Percentiles rank a stretch among this genome's conserved stretches.
These are phyloP conservation scores for Hemisphaericaspora lyxosophila DNA, from an alignment of 1,139 yeast species.

Conservation along the genomic window DNA sequence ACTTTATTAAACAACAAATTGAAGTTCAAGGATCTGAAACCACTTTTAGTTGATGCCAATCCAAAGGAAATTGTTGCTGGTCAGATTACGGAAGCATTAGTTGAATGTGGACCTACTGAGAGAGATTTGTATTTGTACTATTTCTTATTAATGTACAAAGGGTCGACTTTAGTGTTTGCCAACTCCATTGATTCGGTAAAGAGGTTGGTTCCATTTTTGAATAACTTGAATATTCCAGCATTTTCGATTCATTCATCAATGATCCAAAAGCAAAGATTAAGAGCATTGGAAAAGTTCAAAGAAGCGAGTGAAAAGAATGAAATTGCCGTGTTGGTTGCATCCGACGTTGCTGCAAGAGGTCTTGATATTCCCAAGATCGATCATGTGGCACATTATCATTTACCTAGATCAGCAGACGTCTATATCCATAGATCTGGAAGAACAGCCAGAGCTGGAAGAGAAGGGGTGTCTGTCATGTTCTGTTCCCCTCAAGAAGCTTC, in stretches of 20 bases:
- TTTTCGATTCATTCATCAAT: slow-evolving; percentile 89
- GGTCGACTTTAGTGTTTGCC: slow-evolving; percentile 86
- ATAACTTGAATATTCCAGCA: slow-evolving; percentile 67
- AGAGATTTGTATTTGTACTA: slow-evolving; percentile 90
- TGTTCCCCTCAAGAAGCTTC: slow-evolving; percentile 94
- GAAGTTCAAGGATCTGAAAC: slow-evolving; percentile 57
- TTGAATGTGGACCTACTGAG: slow-evolving; percentile 89
- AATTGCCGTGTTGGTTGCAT: slow-evolving; percentile 79
- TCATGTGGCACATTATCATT: slow-evolving; percentile 94
- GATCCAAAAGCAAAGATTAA: slow-evolving; percentile 90
- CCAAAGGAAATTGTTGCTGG: slow-evolving; percentile 81
- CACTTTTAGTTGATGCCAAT: slow-evolving; percentile 76
- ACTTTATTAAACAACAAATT: slow-evolving; percentile 57
- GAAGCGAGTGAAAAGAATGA: slow-evolving; percentile 49
- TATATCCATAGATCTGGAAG: slow-evolving; percentile 97
- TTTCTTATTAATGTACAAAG: slow-evolving; percentile 82
- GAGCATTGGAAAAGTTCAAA: slow-evolving; percentile 75
- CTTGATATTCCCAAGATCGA: slow-evolving; percentile 88
- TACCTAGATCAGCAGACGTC: slow-evolving; percentile 92
- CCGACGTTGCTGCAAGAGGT: slow-evolving; percentile 99
- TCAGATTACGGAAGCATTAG: slow-evolving; percentile 77
- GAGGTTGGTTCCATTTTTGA: slow-evolving; percentile 74
- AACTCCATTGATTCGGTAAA: slow-evolving; percentile 93
- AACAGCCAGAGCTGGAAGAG: slow-evolving; percentile 93
- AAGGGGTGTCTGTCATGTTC: slow-evolving; percentile 90